Percentiles rank a stretch among this genome's conserved stretches.
These are phyloP conservation scores for Ambrosia artemisiifolia DNA, from an alignment of 129 eudicot species.

Conservation along the genomic window DNA sequence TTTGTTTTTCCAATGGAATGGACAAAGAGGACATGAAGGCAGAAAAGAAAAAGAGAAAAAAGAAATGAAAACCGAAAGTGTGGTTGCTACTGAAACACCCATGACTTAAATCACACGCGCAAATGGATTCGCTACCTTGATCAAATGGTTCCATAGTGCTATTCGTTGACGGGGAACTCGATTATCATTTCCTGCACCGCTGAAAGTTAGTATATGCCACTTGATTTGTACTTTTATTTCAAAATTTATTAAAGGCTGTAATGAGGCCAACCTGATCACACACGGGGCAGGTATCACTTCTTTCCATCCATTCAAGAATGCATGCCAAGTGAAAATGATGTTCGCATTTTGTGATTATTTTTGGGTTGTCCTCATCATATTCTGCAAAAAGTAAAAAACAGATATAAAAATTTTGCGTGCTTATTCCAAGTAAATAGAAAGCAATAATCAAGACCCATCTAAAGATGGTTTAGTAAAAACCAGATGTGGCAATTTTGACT, in stretches of 20 bases:
- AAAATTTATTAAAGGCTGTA: too few relatives aligned
- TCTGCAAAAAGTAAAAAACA: conserved; percentile 46
- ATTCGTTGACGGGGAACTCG: conserved; percentile 42
- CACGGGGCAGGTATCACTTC: conserved; percentile 92
- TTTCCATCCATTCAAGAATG: conserved; percentile 97
- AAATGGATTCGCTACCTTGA: conserved; percentile 27
- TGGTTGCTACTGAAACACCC: conserved; percentile 12
- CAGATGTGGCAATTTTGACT: too few relatives aligned
- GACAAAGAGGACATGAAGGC: conserved; percentile 5
- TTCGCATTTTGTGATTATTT: conserved; percentile 80
- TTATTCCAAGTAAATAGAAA: background rate
- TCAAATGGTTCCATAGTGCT: conserved; percentile 18
- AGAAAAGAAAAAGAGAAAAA: background rate
- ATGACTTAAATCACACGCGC: conserved; percentile 21
- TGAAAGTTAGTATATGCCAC: background rate
- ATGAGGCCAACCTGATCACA: conserved; percentile 71
- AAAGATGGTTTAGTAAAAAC: background rate
- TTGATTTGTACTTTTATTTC: too few relatives aligned
- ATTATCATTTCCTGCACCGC: conserved; percentile 68
- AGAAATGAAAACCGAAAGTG: conserved; percentile 9
- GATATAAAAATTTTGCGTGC: background rate
- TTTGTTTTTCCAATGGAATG: conserved; percentile 30
- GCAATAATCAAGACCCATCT: background rate
- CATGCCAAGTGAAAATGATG: conserved; percentile 94
- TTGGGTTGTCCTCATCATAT: conserved; percentile 86